Conservation (phyloP, 805 yeast genomes). For the Myxozyma melibiosi region DNA sequence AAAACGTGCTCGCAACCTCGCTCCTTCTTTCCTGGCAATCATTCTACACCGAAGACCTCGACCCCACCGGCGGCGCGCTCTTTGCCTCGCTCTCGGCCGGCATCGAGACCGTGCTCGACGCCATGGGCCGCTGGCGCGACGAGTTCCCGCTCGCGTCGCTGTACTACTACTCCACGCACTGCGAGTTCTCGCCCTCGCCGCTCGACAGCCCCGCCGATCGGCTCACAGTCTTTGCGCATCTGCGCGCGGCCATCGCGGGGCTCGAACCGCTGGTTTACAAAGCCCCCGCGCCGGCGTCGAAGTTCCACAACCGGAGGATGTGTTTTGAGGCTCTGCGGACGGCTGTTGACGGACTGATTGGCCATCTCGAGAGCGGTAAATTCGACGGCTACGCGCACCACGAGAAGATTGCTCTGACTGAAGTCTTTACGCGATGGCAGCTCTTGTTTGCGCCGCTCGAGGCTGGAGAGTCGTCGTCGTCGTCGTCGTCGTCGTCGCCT, state of each 20-base stretch:
- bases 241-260: background rate
- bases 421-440: conserved; percentile 21
- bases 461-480: background rate
- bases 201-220: background rate
- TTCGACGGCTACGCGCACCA: conserved; percentile 3
- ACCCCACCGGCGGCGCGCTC: conserved; percentile 17
- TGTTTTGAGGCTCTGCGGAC: conserved; percentile 1
- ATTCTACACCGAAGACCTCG: conserved; percentile 22
- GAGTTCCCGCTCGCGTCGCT: conserved; percentile 20
- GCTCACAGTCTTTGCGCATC: background rate
- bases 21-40: conserved; percentile 22
- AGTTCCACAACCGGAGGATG: no score
- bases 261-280: background rate
- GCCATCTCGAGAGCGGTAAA: background rate
- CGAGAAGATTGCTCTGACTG: background rate
- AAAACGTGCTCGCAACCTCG: conserved; percentile 16
- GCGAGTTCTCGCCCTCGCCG: conserved; percentile 9
- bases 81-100: conserved; percentile 18
- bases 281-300: background rate
- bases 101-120: conserved; percentile 12
- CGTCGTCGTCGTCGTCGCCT: background rate
- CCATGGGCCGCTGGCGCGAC: conserved; percentile 25
- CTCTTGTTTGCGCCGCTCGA: conserved; percentile 19
- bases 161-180: conserved; percentile 7
- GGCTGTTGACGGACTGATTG: conserved; percentile 2